Percentiles rank a stretch among this genome's conserved stretches.
These are phyloP conservation scores for Xylaria sp. DNA, from an alignment of 2,329 filamentous ascomycete genomes.

Conservation along the genomic window DNA sequence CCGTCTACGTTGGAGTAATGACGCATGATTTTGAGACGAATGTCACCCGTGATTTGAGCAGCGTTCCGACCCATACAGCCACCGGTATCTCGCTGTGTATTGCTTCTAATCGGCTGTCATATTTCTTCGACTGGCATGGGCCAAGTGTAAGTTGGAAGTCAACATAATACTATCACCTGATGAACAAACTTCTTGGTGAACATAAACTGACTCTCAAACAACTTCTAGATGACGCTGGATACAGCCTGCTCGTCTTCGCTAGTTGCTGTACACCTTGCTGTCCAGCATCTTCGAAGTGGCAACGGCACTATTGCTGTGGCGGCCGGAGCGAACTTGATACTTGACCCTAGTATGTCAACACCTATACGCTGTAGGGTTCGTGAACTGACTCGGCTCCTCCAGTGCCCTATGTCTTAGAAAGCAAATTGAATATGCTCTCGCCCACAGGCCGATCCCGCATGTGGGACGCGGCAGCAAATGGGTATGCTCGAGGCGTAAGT, in stretches of 20 bases:
- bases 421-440: constrained; percentile 42
- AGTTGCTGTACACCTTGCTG: constrained; percentile 50
- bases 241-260: constrained; percentile 58
- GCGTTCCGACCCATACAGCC: neutral
- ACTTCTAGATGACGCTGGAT: constrained; percentile 57
- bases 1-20: constrained; percentile 25
- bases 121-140: constrained; percentile 53
- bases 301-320: no score
- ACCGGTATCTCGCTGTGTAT: constrained; percentile 1
- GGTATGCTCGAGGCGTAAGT: constrained; percentile 38
- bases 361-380: no score
- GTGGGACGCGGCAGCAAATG: constrained; percentile 33
- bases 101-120: constrained; percentile 36
- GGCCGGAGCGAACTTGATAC: constrained; percentile 29
- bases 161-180: no score
- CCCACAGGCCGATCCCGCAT: constrained; percentile 30
- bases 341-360: no score
- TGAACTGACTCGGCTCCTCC: no score
- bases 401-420: constrained; percentile 26
- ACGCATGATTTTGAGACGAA: constrained; percentile 12
- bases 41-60: constrained; percentile 8
- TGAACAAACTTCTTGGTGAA: no score
- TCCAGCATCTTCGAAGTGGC: no score
- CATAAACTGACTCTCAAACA: no score
- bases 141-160: no score